Percentiles rank a stretch among this genome's conserved stretches.
These are phyloP conservation scores for Candida silvicultrix DNA, from an alignment of 805 yeast genomes.

Conservation along the genomic window DNA sequence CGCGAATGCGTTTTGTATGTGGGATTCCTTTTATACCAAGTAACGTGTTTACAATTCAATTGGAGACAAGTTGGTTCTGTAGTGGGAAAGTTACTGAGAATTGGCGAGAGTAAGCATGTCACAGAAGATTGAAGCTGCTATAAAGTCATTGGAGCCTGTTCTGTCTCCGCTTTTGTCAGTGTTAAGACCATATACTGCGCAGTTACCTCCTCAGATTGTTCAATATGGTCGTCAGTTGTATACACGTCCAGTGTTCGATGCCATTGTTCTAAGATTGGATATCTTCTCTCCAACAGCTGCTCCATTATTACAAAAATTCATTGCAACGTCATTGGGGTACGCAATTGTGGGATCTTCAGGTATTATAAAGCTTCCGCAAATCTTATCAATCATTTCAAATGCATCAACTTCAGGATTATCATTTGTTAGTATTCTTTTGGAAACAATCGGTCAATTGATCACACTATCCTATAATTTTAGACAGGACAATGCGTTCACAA, in stretches of 20 bases:
- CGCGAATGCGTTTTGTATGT: no score
- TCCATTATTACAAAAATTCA: conserved; percentile 22
- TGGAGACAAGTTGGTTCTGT: no score
- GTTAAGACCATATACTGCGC: conserved; percentile 11
- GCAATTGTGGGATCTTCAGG: conserved; percentile 31
- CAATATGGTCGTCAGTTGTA: conserved; percentile 19
- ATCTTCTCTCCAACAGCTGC: conserved; percentile 16
- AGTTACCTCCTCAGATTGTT: conserved; percentile 19
- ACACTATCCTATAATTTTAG: conserved; percentile 31
- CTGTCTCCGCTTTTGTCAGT: conserved; percentile 13
- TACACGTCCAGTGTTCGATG: conserved; percentile 22
- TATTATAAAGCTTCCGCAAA: conserved; percentile 35
- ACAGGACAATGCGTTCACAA: conserved; percentile 26
- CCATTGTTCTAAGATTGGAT: conserved; percentile 20
- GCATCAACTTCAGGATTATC: conserved; percentile 31
- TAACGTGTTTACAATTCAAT: no score
- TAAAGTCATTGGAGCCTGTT: conserved; percentile 8
- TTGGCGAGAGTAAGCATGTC: conserved; percentile 1
- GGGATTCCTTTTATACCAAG: no score
- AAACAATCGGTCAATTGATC: conserved; percentile 27
- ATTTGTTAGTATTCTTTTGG: conserved; percentile 25
- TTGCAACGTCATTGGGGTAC: conserved; percentile 27
- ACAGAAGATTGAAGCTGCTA: conserved; percentile 1
- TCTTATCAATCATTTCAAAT: conserved; percentile 25
- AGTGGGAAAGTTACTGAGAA: no score